phyloP scores from a whole-genome alignment of 306 rosid genomes.

The Rosa chinensis region DNA sequence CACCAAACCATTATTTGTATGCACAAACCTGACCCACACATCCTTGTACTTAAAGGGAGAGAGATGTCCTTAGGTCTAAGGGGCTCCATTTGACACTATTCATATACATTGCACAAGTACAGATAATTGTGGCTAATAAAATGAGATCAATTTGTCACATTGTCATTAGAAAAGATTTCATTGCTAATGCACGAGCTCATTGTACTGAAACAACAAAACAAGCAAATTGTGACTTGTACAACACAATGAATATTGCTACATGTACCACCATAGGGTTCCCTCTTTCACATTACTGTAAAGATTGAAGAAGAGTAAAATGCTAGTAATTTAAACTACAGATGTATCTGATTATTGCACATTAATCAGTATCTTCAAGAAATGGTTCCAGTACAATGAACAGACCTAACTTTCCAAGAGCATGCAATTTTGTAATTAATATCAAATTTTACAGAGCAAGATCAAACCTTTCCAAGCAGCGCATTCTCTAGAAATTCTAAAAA shows the following conservation, averaged over 20 bases:
- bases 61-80: too few relatives aligned
- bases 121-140: background rate
- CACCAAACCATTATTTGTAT: background rate
- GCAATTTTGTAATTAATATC: background rate
- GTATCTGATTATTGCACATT: background rate
- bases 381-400: background rate
- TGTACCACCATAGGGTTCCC: background rate
- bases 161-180: background rate
- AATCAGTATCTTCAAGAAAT: background rate
- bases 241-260: too few relatives aligned
- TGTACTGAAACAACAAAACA: background rate
- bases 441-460: slow-evolving; percentile 24
- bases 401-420: background rate
- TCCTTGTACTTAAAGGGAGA: too few relatives aligned
- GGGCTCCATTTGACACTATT: too few relatives aligned
- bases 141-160: background rate
- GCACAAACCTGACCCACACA: too few relatives aligned
- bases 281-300: background rate
- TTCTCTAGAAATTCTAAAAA: slow-evolving; percentile 71
- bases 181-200: background rate
- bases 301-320: background rate
- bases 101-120: too few relatives aligned
- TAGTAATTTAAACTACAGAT: background rate
- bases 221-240: too few relatives aligned
- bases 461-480: slow-evolving; percentile 73